phyloP scores from a whole-genome alignment of 75 land plant genomes.

The Ceratopteris richardii region DNA sequence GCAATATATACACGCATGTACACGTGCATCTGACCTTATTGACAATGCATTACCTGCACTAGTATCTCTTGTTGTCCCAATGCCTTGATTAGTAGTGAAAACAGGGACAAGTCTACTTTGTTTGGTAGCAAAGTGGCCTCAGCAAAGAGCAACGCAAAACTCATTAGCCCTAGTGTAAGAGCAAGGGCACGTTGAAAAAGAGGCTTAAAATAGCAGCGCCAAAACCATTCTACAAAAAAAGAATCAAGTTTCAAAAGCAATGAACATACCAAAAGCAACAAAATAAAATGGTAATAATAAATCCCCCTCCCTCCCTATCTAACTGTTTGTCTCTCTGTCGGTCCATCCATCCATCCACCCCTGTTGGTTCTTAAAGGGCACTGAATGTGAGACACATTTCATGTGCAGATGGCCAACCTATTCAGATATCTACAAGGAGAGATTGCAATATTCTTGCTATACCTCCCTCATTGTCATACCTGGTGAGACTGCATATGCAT shows the following conservation, averaged over 20 bases:
- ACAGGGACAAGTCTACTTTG: slow-evolving; percentile 78
- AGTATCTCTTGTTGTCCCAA: slow-evolving; percentile 65
- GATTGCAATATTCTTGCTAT: too few species aligned
- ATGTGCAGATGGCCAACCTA: too few species aligned
- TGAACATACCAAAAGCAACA: slow-evolving; percentile 5
- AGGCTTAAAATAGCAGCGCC: slow-evolving; percentile 77
- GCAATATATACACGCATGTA: too few species aligned
- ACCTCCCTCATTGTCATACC: too few species aligned
- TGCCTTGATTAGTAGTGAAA: slow-evolving; percentile 73
- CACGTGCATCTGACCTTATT: background rate
- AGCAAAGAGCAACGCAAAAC: slow-evolving; percentile 83
- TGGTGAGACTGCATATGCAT: background rate
- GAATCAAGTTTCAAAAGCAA: background rate
- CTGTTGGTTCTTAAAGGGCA: too few species aligned
- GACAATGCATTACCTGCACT: slow-evolving; percentile 54
- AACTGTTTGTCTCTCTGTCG: background rate
- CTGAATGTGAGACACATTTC: too few species aligned
- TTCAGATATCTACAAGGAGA: too few species aligned
- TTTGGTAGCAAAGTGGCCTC: slow-evolving; percentile 85
- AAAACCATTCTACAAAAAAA: slow-evolving; percentile 64
- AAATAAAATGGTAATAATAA: too few species aligned
- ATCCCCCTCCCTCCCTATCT: too few species aligned
- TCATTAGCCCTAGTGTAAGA: slow-evolving; percentile 63
- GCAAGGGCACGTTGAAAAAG: slow-evolving; percentile 62
- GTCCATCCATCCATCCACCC: background rate